Percentiles rank a stretch among this genome's conserved stretches.
Evolutionary conservation across 208 protist species (phyloP).

Genomic region (Acanthamoeba lenticulata): DNA sequence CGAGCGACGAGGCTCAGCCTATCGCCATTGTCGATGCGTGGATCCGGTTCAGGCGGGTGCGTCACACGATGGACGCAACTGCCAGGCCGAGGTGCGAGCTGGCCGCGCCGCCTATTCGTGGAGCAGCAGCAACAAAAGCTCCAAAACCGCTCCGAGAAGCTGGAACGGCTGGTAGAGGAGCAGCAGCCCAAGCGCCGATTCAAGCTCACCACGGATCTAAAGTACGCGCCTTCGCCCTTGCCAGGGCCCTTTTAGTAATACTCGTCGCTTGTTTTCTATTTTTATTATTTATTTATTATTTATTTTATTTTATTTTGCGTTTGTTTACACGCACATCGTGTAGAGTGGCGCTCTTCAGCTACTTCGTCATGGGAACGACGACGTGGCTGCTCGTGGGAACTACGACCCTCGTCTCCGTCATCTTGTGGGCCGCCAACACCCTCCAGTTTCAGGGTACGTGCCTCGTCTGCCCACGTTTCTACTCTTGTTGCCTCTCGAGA

Average conservation of each 20-base stretch:
- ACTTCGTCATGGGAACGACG: conserved; percentile 42
- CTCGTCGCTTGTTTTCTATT: background rate
- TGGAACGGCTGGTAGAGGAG: background rate
- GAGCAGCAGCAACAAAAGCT: too few relatives aligned
- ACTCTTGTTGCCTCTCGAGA: background rate
- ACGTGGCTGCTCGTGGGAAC: conserved; percentile 49
- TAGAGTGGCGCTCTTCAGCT: background rate
- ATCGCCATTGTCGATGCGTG: too few relatives aligned
- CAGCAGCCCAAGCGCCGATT: conserved; percentile 25
- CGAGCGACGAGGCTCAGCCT: too few relatives aligned
- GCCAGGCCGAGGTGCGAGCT: background rate
- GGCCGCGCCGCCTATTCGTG: background rate
- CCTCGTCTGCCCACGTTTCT: background rate
- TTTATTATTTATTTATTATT: background rate
- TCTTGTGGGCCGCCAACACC: conserved; percentile 41
- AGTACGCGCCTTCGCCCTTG: background rate
- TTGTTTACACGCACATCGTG: background rate
- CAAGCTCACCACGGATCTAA: conserved; percentile 9
- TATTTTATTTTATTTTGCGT: background rate
- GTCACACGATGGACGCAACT: too few relatives aligned
- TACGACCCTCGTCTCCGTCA: conserved; percentile 4
- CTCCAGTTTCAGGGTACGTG: background rate
- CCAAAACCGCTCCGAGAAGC: background rate
- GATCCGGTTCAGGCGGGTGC: too few relatives aligned
- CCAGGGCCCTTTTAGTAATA: background rate